Evolutionary conservation across 164 flowering plant genomes (phyloP).

Genomic region (Stephania cephalantha): DNA sequence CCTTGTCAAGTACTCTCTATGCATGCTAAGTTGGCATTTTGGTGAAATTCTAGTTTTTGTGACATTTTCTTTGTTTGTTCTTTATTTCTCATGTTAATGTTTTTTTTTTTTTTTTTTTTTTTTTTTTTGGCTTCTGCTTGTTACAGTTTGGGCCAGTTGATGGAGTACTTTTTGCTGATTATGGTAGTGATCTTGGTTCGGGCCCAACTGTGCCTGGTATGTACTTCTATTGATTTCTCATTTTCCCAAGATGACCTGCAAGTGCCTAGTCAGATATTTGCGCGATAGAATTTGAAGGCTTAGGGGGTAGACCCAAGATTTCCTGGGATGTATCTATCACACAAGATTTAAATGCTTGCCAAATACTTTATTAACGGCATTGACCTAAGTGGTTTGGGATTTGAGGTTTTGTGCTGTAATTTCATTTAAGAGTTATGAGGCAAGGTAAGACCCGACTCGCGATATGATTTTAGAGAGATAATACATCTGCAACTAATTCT

Average conservation of each 20-base stretch:
- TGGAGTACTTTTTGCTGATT: conserved; percentile 78
- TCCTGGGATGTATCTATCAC: too few species aligned
- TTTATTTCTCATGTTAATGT: neutral
- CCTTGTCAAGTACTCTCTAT: neutral
- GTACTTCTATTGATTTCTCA: neutral
- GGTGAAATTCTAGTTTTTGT: neutral
- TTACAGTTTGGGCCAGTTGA: conserved; percentile 82
- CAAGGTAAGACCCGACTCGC: too few species aligned
- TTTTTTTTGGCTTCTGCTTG: neutral
- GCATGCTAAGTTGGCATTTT: neutral
- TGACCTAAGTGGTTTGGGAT: too few species aligned
- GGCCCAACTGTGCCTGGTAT: conserved; percentile 82
- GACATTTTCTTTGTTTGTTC: neutral
- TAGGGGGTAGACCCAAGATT: too few species aligned
- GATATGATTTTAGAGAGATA: too few species aligned
- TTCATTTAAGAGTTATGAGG: too few species aligned
- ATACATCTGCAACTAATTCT: too few species aligned
- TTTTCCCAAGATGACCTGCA: neutral
- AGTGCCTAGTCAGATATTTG: neutral
- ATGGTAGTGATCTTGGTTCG: conserved; percentile 91
- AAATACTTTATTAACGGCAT: too few species aligned
- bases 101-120: neutral
- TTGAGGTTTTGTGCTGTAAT: too few species aligned
- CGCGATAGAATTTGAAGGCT: too few species aligned
- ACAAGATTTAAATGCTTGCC: too few species aligned